Evolutionary conservation across 257 asterid genomes (phyloP), one percentile per base, ranked within the genome.

Genomic region (Lycium ferocissimum): DNA sequence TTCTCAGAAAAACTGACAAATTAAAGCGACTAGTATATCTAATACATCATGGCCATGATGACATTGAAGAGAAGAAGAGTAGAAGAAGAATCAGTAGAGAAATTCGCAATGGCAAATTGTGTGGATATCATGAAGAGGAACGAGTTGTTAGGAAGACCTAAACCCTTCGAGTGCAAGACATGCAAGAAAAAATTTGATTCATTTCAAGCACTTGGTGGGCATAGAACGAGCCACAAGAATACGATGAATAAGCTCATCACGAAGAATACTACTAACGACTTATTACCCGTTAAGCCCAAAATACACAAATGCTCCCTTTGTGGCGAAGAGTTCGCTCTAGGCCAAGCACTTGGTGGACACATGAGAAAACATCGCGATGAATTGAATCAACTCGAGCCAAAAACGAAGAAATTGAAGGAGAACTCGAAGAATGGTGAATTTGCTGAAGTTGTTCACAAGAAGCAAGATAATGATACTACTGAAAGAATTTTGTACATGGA

Each of bases 181-280:
- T 75, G 81, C n/a, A 49, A 75, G n/a, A 75, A 22, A 22, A 37
- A 33, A 49, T 75, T 75, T 45, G 45, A 49, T 22, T 75, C 62
- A 2, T 75, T 75, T 75, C 81, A 75, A 75, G 81, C 81, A 20
- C 8, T 75, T 3, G 62, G 81, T 0, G 62, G 81, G 11, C 81
- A 75, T 0, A 53, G 43, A 7, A 51, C 62, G 49, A 22, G 81
- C 49, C 81, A 75, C 5, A 75, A 69, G 10, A 38, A 35, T 37
- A 35, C 2, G 4, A 3, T 0, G 40, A 33, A 26, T 66, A 67
- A 67, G n/a, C 75, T 67, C n/a, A 33, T 62, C 2, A 2, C 33
- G 12, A 9, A 7, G 35, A n/a, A 5, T 20, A 2, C 69, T 20
- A 11, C 13, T 20, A 2, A 62, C 6, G 69, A 67, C 13, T 20